These are phyloP conservation scores for Sporothrix sp. DNA, from an alignment of 2,329 filamentous ascomycete species.

Conservation along the genomic window DNA sequence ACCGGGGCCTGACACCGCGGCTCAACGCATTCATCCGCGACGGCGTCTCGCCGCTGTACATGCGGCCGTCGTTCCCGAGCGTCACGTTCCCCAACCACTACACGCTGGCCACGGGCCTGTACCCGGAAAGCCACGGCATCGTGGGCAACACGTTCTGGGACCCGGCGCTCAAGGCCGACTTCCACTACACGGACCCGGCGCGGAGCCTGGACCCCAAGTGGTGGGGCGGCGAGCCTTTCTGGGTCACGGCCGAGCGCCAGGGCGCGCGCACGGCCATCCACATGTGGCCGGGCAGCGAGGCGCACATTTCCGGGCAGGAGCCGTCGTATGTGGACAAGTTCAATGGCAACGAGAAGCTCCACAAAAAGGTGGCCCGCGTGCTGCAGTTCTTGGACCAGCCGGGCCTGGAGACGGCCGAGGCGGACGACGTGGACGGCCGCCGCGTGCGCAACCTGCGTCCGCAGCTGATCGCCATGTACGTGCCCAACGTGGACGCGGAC, in stretches of 20 bases:
- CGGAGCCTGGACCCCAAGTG: constrained; percentile 76
- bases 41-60: constrained; percentile 83
- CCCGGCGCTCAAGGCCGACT: constrained; percentile 62
- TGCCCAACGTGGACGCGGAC: constrained; percentile 80
- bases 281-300: constrained; percentile 98
- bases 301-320: constrained; percentile 63
- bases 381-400: constrained; percentile 78
- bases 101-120: constrained; percentile 81
- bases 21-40: constrained; percentile 68
- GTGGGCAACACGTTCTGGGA: constrained; percentile 97
- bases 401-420: constrained; percentile 50
- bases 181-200: constrained; percentile 72
- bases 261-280: constrained; percentile 74
- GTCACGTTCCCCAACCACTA: constrained; percentile 97
- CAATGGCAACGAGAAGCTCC: constrained; percentile 65
- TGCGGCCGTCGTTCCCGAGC: constrained; percentile 89
- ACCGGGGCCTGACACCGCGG: constrained; percentile 71
- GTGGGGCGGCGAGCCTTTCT: constrained; percentile 92
- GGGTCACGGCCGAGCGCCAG: constrained; percentile 82
- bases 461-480: constrained; percentile 88
- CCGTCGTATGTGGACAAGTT: constrained; percentile 77
- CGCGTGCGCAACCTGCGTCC: constrained; percentile 51
- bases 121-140: constrained; percentile 86
- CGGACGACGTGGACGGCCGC: constrained; percentile 28
- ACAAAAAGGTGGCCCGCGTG: constrained; percentile 68